Base-by-base conservation (phyloP, 768 basidiomycete genomes). In the Sistotremastrum suecicum region DNA sequence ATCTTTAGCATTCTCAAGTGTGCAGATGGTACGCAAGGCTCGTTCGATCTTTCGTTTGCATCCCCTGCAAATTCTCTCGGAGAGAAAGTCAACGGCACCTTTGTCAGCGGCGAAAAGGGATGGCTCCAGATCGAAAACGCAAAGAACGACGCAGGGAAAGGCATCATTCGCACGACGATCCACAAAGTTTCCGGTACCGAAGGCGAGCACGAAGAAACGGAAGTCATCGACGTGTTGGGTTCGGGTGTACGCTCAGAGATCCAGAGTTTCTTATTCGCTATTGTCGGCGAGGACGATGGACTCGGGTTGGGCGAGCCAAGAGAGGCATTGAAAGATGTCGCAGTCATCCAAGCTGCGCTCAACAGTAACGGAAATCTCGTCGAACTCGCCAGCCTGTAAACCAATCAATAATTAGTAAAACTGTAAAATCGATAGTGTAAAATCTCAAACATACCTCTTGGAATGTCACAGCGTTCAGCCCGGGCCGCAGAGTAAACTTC, bases 281-380 rank as follows among this genome's bases (percentile, higher is more conserved):
- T 74, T n/a, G 58, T 57, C 34, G 74, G 75, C 5, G 66, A 66
- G 44, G 50, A 53, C 41, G 66, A 72, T 32, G 74, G 76, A 50
- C 72, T 60, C 5, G 53, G 53, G 54, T 5, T 78, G 12, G 84
- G 83, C 9, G 70, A 74, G 50, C 80, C 83, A 30, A 58, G 67
- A 34, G 74, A 65, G 11, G 76, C 85, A 32, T 60, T 92, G 50
- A 64, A 64, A 50, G 88, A 91, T 57, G 76, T 91, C 31, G 83
- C 81, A 30, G 66, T 88, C 54, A 80, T 92, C 48, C 70, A 92
- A 63, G 86, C 82, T 30, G 75, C 74, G 31, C 63, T 90, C 65
- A 78, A 72, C 35, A 81, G 80, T 52, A 62, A 71, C 12, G 84
- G 84, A 5, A 54, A 65, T 48, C 57, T 71, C 35, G 68, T 88